Evolutionary conservation across 192 early-diverging fungal species (phyloP), one percentile per base, ranked within the genome.

Genomic region (Umbelopsis isabellina): DNA sequence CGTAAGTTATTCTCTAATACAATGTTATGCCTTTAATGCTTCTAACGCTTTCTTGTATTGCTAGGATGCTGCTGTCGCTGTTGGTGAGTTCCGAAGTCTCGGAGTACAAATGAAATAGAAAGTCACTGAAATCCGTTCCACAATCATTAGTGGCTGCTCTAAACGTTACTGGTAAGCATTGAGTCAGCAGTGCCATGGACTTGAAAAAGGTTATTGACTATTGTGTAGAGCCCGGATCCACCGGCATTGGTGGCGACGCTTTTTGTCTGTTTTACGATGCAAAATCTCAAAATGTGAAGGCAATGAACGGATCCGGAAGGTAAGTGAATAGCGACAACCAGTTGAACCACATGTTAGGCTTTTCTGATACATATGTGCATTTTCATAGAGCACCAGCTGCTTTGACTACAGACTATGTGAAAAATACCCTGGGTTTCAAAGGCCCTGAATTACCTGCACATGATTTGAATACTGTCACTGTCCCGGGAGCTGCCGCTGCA

Each of bases 201-300:
- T 8, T n/a, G 18, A 7, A 55, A 49, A 23, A 1, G 20, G 46
- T 47, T 47, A 21, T 35, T 33, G 33, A 52, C 18, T 22, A 35
- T 23, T 1, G 83, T 22, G 82, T 83, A 65, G 87, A 90, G 80
- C 92, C 92, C 12, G 72, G 77, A 27, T 90, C 87, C 0, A 92
- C 91, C 3, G 93, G 93, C 18, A 86, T 93, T 35, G 93, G 93
- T 35, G 93, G 93, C 46, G 93, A 94, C 74, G 85, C 84, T 49
- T 94, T 93, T 73, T 91, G 90, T 68, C 82, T 94, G 13, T 94
- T 84, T 72, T 94, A 90, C 76, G 84, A 89, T 49, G 86, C 87
- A 35, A 87, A 83, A 44, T 76, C 80, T 45, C 76, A 80, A 27
- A 73, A 69, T 1, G 86, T 93, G 1, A 69, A 72, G 37, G 90